phyloP scores from a whole-genome alignment of 2,329 filamentous ascomycete species.

The Periconia sp. region DNA sequence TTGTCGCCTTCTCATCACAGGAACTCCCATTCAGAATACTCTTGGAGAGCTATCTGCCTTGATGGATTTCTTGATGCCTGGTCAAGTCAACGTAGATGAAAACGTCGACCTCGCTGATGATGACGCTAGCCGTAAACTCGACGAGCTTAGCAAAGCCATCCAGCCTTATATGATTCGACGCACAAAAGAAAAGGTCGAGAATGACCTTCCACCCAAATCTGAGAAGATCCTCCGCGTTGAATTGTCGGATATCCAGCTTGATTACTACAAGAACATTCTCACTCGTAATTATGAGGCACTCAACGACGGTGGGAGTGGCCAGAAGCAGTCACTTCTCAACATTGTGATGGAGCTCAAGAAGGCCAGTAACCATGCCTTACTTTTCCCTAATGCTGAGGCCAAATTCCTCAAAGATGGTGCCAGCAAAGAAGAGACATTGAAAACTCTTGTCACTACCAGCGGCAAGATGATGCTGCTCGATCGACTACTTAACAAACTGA shows the following conservation, averaged over 20 bases:
- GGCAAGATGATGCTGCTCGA: constrained; percentile 99
- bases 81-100: constrained; percentile 79
- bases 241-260: constrained; percentile 91
- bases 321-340: constrained; percentile 94
- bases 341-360: constrained; percentile 99
- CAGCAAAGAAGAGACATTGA: constrained; percentile 87
- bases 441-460: constrained; percentile 92
- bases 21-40: constrained; percentile 97
- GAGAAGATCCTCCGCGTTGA: constrained; percentile 99
- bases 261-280: constrained; percentile 99
- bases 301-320: constrained; percentile 86
- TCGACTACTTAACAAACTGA: constrained; percentile 91
- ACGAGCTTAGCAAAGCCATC: constrained; percentile 83
- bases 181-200: constrained; percentile 97
- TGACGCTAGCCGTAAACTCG: constrained; percentile 85
- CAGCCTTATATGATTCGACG: constrained; percentile 93
- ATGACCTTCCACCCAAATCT: constrained; percentile 93
- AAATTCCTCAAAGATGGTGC: constrained; percentile 81
- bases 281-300: constrained; percentile 95
- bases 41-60: constrained; percentile 89
- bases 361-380: constrained; percentile 97
- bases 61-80: constrained; percentile 97
- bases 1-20: constrained; percentile 90
- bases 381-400: constrained; percentile 94
- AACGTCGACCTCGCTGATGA: constrained; percentile 84